Evolutionary conservation across 768 basidiomycete genomes (phyloP), one percentile per base, ranked within the genome.

Genomic region (Naganishia vishniacii): DNA sequence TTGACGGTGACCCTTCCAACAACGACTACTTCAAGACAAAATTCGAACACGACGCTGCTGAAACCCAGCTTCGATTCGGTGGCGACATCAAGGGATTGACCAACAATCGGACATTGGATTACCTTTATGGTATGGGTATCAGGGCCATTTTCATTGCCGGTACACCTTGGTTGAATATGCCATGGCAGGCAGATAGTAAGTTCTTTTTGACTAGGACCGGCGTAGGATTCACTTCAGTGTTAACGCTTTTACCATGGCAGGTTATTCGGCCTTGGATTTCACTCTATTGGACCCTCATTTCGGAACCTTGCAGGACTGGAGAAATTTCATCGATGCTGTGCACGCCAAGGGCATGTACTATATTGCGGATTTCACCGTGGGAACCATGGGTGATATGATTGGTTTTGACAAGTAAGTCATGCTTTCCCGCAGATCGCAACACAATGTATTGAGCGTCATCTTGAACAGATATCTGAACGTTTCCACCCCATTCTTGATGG

Each of bases 171-270:
- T 66, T 95, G 66, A 94, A 94, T 82, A 92, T 92, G 91, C 78
- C 90, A n/a, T 94, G 91, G 91, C 87, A 92, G 73, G 88, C 90
- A 3, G 91, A 94, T 83, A 91, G 91, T 92, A 60, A 73, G 90
- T 83, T 20, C 37, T 40, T 46, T 13, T 60, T n/a, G n/a, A n/a
- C n/a, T n/a, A n/a, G n/a, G n/a, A n/a, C n/a, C n/a, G n/a, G n/a
- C n/a, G n/a, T n/a, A n/a, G n/a, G n/a, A n/a, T n/a, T n/a, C n/a
- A n/a, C n/a, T 37, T 7, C 34, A 37, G 34, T 15, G 34, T 7
- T 7, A 37, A 25, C 7, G 47, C 25, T 48, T 40, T 47, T 40
- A 18, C 29, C 18, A 23, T 28, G 70, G 23, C 62, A 89, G 91
- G 91, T 78, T 95, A 94, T 75, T 95, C 92, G 26, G 89, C 91